Base-by-base conservation (phyloP, 2,329 filamentous ascomycete genomes). In the Coleophoma crateriformis region DNA sequence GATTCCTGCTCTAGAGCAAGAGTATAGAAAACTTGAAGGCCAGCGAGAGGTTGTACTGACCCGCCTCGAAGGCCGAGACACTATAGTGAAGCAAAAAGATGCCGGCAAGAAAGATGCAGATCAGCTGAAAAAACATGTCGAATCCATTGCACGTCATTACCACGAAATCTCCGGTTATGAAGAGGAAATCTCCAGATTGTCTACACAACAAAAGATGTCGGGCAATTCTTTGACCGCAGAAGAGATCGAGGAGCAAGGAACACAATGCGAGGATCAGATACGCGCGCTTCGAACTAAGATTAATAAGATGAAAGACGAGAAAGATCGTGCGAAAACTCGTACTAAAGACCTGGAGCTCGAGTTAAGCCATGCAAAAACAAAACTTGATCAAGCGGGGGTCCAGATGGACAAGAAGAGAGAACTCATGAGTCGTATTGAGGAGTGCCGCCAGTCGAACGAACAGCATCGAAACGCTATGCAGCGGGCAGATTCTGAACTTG, bases 351-450 rank as follows among this genome's bases (percentile, higher is more conserved):
- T 95, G 22, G 90, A 96, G 67, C 75, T 94, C 4, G 84, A 94
- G 62, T 77, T 84, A 51, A 85, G 87, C 60, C 87, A 95, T 66
- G 72, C 88, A 38, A 81, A 78, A 52, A 86, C 85, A 62, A 87
- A 87, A 56, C 75, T 96, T 46, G 84, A 78, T 58, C 80, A 79
- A 47, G 82, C 87, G 1, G 76, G 79, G 44, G 84, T 86, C 51
- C 84, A 91, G 60, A 74, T 97, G 22, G 90, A 95, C 64, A 90
- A 88, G 68, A 96, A 91, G 71, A 77, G 79, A 37, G 78, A 80
- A 40, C 73, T 96, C 19, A 74, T 82, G 53, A 72, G 73, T 38
- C 87, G 90, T 54, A 82, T 97, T 33, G 82, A 89, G 52, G 79
- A 87, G 49, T 78, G 88, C 57, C 89, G 84, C 61, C 79, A 79